phyloP scores from a whole-genome alignment of 2,329 filamentous ascomycete genomes.

The Rhynchosporium secalis region DNA sequence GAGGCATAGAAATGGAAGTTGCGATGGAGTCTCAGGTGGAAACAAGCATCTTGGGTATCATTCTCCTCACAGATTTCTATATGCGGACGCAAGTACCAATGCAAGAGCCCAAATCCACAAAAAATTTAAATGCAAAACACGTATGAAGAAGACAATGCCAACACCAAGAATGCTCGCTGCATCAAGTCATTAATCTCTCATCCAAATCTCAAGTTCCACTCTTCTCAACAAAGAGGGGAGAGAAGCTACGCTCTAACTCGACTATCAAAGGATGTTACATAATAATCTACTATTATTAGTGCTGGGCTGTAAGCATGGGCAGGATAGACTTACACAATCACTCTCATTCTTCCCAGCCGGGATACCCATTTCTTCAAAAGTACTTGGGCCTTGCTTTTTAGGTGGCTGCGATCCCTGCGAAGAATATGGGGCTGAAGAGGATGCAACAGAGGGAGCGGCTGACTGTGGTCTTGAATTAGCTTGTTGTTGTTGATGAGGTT shows the following conservation, averaged over 20 bases:
- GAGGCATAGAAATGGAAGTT: not conserved
- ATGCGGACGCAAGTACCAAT: slow-evolving; percentile 12
- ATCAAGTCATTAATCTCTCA: slow-evolving; percentile 17
- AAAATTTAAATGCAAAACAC: slow-evolving; percentile 8
- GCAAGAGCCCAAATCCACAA: not conserved
- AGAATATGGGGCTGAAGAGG: slow-evolving; percentile 19
- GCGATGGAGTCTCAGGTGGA: not conserved
- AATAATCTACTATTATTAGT: slow-evolving; percentile 31
- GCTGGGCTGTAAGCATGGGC: not conserved
- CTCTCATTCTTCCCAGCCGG: slow-evolving; percentile 78
- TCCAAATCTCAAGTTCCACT: not conserved
- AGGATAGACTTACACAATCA: slow-evolving; percentile 68
- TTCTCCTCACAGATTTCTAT: slow-evolving; percentile 25
- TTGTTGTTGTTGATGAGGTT: slow-evolving; percentile 21
- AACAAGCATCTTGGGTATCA: slow-evolving; percentile 30
- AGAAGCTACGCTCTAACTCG: too few species aligned
- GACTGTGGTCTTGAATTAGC: slow-evolving; percentile 20
- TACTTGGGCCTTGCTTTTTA: slow-evolving; percentile 71
- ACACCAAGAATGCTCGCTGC: slow-evolving; percentile 33
- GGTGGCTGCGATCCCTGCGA: slow-evolving; percentile 23
- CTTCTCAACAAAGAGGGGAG: not conserved
- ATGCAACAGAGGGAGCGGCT: slow-evolving; percentile 16
- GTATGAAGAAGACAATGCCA: slow-evolving; percentile 8
- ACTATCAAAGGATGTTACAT: slow-evolving; percentile 29
- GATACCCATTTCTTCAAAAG: slow-evolving; percentile 98